Base-by-base conservation (phyloP, 2,329 filamentous ascomycete genomes). In the Pseudocercospora pini-densiflorae region DNA sequence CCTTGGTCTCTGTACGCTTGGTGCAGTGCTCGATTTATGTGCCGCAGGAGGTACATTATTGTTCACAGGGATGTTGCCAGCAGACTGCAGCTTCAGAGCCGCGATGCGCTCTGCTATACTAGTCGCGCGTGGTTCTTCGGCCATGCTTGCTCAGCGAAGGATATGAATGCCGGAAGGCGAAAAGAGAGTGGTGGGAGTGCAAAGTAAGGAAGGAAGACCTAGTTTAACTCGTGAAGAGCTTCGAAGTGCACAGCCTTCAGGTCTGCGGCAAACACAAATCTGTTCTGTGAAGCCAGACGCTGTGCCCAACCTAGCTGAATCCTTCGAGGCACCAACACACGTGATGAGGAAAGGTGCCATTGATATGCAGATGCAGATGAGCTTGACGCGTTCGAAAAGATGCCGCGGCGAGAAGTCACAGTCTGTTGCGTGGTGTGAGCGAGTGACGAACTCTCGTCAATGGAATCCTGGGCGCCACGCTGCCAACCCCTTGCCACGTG, bases 41-140 rank as follows among this genome's bases (percentile, higher is more conserved):
- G 68, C 68, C 10, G 68, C 51, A n/a, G 29, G 54, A 40, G 55
- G 31, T 58, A 24, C 55, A 40, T 58, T 19, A 43, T 21, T 43
- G 40, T 43, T 69, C 36, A 72, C 72, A 16, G 80, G 79, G 7
- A 77, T 69, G 8, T 76, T 58, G 8, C 77, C 79, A 16, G 83
- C 80, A 68, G 49, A 49, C 49, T 84, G 78, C 47, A 84, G 76
- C 68, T 84, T 83, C 60, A 85, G 72, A 2, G 81, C 79, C 1
- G 82, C 82, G 63, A 84, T 84, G 65, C 83, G 81, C 57, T 80
- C 79, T 67, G 79, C 79, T 71, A 85, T 81, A 21, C 80, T 80
- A 36, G 66, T 72, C 19, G 63, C 63, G 6, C 66, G 58, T 51
- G 72, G 68, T 59, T 71, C 70, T 23, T 73, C 72, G 27, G 69